phyloP scores from a whole-genome alignment of 2,329 filamentous ascomycete species.

The Xylariales sp. region DNA sequence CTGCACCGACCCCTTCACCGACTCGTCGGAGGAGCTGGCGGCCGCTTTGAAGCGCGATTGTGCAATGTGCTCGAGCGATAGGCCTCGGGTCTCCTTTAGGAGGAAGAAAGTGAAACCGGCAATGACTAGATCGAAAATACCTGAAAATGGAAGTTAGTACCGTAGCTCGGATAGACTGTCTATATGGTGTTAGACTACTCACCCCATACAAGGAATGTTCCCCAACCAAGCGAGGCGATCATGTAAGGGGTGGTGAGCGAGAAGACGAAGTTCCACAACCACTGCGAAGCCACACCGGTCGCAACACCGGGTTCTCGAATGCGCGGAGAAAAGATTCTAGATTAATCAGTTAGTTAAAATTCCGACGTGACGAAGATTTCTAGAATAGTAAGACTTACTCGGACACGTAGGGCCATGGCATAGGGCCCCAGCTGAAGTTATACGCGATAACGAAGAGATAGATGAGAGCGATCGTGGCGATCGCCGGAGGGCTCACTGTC shows the following conservation, averaged over 20 bases:
- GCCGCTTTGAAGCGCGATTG: slow-evolving; percentile 45
- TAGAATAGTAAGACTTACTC: slow-evolving; percentile 48
- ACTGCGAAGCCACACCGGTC: slow-evolving; percentile 59
- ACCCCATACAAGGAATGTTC: slow-evolving; percentile 60
- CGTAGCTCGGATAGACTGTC: not conserved
- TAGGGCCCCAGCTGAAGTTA: slow-evolving; percentile 62
- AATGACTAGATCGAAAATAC: slow-evolving; percentile 56
- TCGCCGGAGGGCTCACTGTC: slow-evolving; percentile 54
- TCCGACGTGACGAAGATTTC: not conserved
- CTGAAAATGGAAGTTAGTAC: slow-evolving; percentile 27
- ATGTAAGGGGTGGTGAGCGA: slow-evolving; percentile 61
- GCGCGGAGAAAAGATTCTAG: slow-evolving; percentile 59
- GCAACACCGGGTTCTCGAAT: slow-evolving; percentile 61
- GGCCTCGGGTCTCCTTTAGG: slow-evolving; percentile 76
- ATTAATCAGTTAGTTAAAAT: slow-evolving; percentile 25
- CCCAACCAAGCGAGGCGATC: slow-evolving; percentile 60
- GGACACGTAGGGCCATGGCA: slow-evolving; percentile 62
- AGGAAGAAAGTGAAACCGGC: slow-evolving; percentile 61
- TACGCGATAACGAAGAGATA: slow-evolving; percentile 66
- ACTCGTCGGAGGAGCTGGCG: slow-evolving; percentile 28
- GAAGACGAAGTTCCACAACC: slow-evolving; percentile 64
- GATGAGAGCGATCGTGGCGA: slow-evolving; percentile 64
- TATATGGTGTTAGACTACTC: slow-evolving; percentile 9
- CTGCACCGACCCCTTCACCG: slow-evolving; percentile 21
- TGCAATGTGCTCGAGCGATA: slow-evolving; percentile 70